Percentiles rank a stretch among this genome's conserved stretches.
phyloP scores from a whole-genome alignment of 202 grass and related monocot species.

The Hordeum pubiflorum region DNA sequence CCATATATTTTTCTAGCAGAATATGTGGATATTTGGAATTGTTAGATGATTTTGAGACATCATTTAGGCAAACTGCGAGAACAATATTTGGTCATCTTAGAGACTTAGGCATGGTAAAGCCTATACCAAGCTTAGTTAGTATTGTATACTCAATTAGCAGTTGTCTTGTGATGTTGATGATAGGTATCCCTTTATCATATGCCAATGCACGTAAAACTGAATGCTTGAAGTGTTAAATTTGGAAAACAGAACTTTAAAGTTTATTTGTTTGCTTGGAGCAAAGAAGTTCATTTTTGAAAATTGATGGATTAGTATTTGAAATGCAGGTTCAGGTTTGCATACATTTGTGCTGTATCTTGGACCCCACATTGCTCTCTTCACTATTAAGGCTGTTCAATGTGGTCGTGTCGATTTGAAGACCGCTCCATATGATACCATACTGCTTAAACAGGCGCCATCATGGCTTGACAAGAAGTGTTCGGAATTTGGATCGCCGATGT shows the following conservation, averaged over 20 bases:
- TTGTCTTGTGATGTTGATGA: not conserved
- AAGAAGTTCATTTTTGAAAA: not conserved
- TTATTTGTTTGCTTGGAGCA: not conserved
- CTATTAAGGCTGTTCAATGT: slow-evolving; percentile 94
- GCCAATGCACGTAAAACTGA: not conserved
- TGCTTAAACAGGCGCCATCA: slow-evolving; percentile 65
- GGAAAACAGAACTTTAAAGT: not conserved
- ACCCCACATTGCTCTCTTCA: slow-evolving; percentile 92
- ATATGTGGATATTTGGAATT: not conserved
- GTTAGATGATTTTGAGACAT: not conserved
- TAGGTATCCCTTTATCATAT: not conserved
- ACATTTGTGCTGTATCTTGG: slow-evolving; percentile 96
- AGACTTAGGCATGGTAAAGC: not conserved
- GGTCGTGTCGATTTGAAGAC: slow-evolving; percentile 84
- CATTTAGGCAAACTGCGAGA: not conserved
- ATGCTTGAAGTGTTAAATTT: not conserved
- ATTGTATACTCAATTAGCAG: not conserved
- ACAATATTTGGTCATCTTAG: not conserved
- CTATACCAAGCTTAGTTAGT: not conserved
- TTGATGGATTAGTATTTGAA: slow-evolving; percentile 11
- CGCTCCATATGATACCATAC: slow-evolving; percentile 92
- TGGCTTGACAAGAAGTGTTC: slow-evolving; percentile 96
- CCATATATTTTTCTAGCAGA: not conserved
- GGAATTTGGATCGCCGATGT: slow-evolving; percentile 71
- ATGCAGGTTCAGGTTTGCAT: slow-evolving; percentile 90